phyloP scores from a whole-genome alignment of 2,329 filamentous ascomycete species.

The Aspergillus melleus region DNA sequence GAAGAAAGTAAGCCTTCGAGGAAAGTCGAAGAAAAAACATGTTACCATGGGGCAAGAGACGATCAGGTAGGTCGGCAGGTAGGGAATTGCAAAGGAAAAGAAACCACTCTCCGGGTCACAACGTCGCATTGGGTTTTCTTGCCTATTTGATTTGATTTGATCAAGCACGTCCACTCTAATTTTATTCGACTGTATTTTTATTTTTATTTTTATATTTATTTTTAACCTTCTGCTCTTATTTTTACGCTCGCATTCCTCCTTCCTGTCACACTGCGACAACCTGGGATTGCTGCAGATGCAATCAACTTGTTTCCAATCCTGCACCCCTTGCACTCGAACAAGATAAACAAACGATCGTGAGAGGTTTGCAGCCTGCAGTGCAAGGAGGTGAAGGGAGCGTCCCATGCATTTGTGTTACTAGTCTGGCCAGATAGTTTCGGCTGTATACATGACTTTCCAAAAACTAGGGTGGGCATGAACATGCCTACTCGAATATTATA shows the following conservation, averaged over 20 bases:
- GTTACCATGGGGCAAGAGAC: too few relatives aligned
- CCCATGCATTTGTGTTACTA: conserved; percentile 7
- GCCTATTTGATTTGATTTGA: background rate
- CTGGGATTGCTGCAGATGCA: conserved; percentile 13
- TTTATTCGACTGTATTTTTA: background rate
- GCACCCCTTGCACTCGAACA: conserved; percentile 21
- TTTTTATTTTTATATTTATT: background rate
- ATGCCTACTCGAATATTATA: background rate
- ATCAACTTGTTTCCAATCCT: conserved; percentile 10
- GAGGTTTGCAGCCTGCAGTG: background rate
- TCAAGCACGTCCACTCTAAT: too few relatives aligned
- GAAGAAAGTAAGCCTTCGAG: too few relatives aligned
- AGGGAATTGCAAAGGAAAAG: background rate
- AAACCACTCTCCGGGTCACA: background rate
- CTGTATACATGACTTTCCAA: background rate
- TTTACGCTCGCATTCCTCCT: background rate
- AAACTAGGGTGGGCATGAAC: background rate
- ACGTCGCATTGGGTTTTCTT: background rate
- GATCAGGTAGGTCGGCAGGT: background rate
- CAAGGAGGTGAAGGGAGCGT: background rate
- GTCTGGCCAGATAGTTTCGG: conserved; percentile 2
- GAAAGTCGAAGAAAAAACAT: too few relatives aligned
- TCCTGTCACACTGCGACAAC: background rate
- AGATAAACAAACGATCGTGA: conserved; percentile 8
- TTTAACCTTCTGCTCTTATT: background rate